phyloP scores from a whole-genome alignment of 805 yeast genomes.

The Candida sithepensis region DNA sequence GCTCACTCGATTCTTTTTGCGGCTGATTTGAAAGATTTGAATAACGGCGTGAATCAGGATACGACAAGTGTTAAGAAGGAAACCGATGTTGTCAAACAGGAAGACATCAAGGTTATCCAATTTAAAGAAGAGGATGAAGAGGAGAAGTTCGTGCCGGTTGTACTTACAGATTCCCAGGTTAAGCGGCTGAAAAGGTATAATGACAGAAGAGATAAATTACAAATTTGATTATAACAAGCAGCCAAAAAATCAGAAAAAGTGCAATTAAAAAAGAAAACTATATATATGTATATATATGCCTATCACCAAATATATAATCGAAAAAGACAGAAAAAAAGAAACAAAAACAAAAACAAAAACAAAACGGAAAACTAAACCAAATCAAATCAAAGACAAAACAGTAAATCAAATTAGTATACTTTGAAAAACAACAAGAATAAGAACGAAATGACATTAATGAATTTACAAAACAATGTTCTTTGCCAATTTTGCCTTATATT shows the following conservation, averaged over 20 bases:
- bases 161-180: not conserved
- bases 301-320: not conserved
- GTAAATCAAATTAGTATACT: not conserved
- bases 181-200: not conserved
- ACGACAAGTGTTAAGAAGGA: not conserved
- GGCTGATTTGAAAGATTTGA: slow-evolving; percentile 69
- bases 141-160: not conserved
- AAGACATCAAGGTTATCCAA: not conserved
- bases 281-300: slow-evolving; percentile 2
- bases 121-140: slow-evolving; percentile 1
- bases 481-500: slow-evolving; percentile 93
- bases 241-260: not conserved
- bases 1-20: slow-evolving; percentile 94
- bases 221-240: not conserved
- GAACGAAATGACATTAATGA: not conserved
- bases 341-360: slow-evolving; percentile 1
- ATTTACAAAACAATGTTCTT: slow-evolving; percentile 72
- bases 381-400: slow-evolving; percentile 1
- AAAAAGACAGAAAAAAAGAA: slow-evolving; percentile 3
- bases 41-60: slow-evolving; percentile 55
- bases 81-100: not conserved
- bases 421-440: not conserved
- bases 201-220: not conserved
- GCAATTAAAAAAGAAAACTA: slow-evolving; percentile 1
- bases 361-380: not conserved